phyloP scores from a whole-genome alignment of 2,329 filamentous ascomycete species.

The Sclerotiophoma versabilis region DNA sequence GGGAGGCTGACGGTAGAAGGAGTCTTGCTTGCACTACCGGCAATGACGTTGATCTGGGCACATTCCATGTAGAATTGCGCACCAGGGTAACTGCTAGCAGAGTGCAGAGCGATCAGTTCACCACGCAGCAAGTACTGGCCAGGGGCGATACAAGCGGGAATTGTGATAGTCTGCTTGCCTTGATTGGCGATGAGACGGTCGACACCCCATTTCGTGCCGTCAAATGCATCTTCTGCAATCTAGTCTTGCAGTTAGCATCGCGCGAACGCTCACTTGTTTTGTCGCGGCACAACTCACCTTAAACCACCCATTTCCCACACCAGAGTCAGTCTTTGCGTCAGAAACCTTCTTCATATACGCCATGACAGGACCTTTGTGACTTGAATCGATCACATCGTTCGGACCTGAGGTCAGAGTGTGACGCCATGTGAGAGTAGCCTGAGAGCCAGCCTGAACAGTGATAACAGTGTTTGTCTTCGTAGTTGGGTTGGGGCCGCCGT shows the following conservation, averaged over 20 bases:
- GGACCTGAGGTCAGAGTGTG: slow-evolving; percentile 60
- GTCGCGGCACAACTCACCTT: slow-evolving; percentile 15
- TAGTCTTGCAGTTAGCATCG: slow-evolving; percentile 37
- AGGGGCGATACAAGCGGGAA: slow-evolving; percentile 47
- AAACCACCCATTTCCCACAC: slow-evolving; percentile 35
- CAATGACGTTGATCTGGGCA: slow-evolving; percentile 45
- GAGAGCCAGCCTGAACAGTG: slow-evolving; percentile 55
- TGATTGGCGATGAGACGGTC: slow-evolving; percentile 48
- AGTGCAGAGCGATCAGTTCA: slow-evolving; percentile 55
- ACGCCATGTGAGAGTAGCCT: slow-evolving; percentile 63
- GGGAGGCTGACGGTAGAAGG: slow-evolving; percentile 37
- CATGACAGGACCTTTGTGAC: slow-evolving; percentile 64
- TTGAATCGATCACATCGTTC: slow-evolving; percentile 63
- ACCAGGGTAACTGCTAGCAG: slow-evolving; percentile 41
- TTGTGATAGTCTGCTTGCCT: slow-evolving; percentile 53
- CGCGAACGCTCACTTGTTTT: not conserved
- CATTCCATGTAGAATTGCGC: slow-evolving; percentile 55
- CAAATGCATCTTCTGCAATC: slow-evolving; percentile 49
- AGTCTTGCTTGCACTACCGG: slow-evolving; percentile 36
- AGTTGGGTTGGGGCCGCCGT: slow-evolving; percentile 62
- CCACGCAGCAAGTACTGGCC: slow-evolving; percentile 53
- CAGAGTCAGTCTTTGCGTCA: slow-evolving; percentile 51
- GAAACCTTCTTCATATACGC: slow-evolving; percentile 65
- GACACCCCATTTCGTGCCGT: slow-evolving; percentile 45
- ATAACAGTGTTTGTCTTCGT: slow-evolving; percentile 43